A percentile compares a stretch with the other conserved stretches of the same genome.
phyloP scores from a whole-genome alignment of 1,284 basidiomycete species.

The Sanguinoderma infundibulare region DNA sequence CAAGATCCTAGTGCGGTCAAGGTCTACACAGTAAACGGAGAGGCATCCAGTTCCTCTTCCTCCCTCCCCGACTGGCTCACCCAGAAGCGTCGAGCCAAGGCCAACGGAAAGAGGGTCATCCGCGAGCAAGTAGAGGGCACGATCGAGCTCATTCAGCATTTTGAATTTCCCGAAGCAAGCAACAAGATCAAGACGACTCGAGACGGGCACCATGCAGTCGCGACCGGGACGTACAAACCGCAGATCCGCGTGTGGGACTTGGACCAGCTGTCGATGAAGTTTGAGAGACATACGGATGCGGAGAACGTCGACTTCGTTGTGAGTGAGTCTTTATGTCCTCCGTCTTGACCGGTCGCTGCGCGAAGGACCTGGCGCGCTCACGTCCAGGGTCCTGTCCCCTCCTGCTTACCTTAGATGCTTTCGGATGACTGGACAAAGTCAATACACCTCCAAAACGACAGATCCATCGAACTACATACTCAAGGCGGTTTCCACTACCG shows the following conservation, averaged over 20 bases:
- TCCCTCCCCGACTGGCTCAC: constrained; percentile 91
- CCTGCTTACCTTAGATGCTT: constrained; percentile 71
- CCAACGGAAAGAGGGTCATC: constrained; percentile 63
- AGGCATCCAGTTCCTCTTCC: constrained; percentile 80
- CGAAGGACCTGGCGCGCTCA: neutral
- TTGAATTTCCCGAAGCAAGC: constrained; percentile 96
- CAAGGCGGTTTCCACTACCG: constrained; percentile 94
- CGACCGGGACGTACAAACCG: constrained; percentile 98
- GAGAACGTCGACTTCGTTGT: constrained; percentile 99
- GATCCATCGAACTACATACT: constrained; percentile 94
- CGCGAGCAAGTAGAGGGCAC: constrained; percentile 77
- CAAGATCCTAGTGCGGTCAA: constrained; percentile 56
- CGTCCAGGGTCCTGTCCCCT: too few relatives aligned
- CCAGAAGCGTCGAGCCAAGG: constrained; percentile 64
- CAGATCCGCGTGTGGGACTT: constrained; percentile 97
- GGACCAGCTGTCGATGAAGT: constrained; percentile 92
- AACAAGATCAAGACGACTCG: constrained; percentile 90
- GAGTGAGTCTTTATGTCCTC: constrained; percentile 63
- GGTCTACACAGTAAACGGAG: constrained; percentile 91
- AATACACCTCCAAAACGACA: constrained; percentile 95
- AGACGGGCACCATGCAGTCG: constrained; percentile 92
- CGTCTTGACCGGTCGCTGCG: neutral
- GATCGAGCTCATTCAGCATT: constrained; percentile 92
- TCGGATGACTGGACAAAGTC: constrained; percentile 99
- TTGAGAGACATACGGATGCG: constrained; percentile 94